These are phyloP conservation scores for Ballota nigra DNA, from an alignment of 257 asterid species.

Conservation along the genomic window DNA sequence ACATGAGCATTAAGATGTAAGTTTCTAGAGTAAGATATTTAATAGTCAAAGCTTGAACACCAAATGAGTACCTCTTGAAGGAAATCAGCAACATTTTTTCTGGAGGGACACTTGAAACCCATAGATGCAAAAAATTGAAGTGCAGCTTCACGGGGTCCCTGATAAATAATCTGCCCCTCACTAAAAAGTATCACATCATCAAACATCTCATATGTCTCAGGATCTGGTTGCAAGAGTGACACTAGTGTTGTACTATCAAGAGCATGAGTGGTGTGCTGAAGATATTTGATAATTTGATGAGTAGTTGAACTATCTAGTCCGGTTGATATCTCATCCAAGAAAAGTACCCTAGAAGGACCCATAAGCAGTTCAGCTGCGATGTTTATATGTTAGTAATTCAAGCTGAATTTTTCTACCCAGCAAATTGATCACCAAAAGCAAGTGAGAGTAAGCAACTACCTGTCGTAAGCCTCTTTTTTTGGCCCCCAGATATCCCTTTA, in stretches of 20 bases:
- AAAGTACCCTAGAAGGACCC: slow-evolving; percentile 81
- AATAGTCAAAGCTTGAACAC: slow-evolving; percentile 18
- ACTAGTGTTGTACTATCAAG: slow-evolving; percentile 68
- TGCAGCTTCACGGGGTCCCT: slow-evolving; percentile 75
- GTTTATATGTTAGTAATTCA: slow-evolving; percentile 31
- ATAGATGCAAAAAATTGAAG: slow-evolving; percentile 52
- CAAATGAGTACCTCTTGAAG: slow-evolving; percentile 61
- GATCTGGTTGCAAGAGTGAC: slow-evolving; percentile 89
- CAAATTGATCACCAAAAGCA: slow-evolving; percentile 27
- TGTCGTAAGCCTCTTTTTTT: slow-evolving; percentile 81
- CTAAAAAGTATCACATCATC: slow-evolving; percentile 79
- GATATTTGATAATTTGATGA: slow-evolving; percentile 69
- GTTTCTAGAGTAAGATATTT: slow-evolving; percentile 10
- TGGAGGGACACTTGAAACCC: slow-evolving; percentile 82
- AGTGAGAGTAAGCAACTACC: slow-evolving; percentile 44
- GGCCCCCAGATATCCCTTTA: slow-evolving; percentile 97
- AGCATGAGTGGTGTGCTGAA: slow-evolving; percentile 63
- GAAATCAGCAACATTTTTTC: slow-evolving; percentile 90
- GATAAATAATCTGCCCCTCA: slow-evolving; percentile 84
- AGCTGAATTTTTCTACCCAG: slow-evolving; percentile 18
- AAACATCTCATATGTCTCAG: slow-evolving; percentile 83
- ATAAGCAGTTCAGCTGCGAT: slow-evolving; percentile 83
- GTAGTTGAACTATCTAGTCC: slow-evolving; percentile 95
- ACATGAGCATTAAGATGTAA: slow-evolving; percentile 23
- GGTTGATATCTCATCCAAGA: slow-evolving; percentile 93